Percentiles rank a stretch among this genome's conserved stretches.
Conservation (phyloP, 2,329 filamentous ascomycete species). For the Fusarium sublunatum region DNA sequence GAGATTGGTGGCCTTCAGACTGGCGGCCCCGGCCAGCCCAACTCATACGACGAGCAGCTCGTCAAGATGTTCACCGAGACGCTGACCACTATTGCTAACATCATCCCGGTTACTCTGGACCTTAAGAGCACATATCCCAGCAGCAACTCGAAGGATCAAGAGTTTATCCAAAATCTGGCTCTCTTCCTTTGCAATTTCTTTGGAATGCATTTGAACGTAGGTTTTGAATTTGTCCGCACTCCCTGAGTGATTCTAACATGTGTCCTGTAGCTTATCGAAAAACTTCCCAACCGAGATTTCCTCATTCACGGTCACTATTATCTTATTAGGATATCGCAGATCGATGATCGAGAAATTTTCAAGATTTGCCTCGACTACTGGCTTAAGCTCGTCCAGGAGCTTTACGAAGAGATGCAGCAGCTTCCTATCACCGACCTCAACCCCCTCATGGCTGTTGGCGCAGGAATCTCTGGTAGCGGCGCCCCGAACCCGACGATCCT, state of each 20-base stretch:
- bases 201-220: conserved; percentile 85
- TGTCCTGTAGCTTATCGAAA: conserved; percentile 80
- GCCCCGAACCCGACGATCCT: conserved; percentile 87
- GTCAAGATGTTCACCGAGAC: conserved; percentile 99
- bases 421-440: conserved; percentile 94
- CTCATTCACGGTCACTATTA: conserved; percentile 98
- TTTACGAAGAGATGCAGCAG: conserved; percentile 99
- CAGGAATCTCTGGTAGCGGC: conserved; percentile 79
- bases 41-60: conserved; percentile 92
- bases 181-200: conserved; percentile 98
- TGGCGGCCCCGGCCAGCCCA: conserved; percentile 71
- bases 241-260: conserved; percentile 31
- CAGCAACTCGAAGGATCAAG: conserved; percentile 93
- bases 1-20: conserved; percentile 96
- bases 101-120: conserved; percentile 90
- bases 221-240: conserved; percentile 39
- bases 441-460: conserved; percentile 82
- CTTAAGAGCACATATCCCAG: conserved; percentile 90
- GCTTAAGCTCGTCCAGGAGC: conserved; percentile 96
- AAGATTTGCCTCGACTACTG: conserved; percentile 99
- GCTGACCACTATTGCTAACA: conserved; percentile 89
- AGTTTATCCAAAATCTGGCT: conserved; percentile 96
- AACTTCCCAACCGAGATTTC: conserved; percentile 93
- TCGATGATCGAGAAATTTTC: conserved; percentile 98
- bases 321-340: conserved; percentile 96